A percentile compares a stretch with the other conserved stretches of the same genome.
phyloP scores from a whole-genome alignment of 73 alveolate genomes.

The Symbiodinium pilosum region DNA sequence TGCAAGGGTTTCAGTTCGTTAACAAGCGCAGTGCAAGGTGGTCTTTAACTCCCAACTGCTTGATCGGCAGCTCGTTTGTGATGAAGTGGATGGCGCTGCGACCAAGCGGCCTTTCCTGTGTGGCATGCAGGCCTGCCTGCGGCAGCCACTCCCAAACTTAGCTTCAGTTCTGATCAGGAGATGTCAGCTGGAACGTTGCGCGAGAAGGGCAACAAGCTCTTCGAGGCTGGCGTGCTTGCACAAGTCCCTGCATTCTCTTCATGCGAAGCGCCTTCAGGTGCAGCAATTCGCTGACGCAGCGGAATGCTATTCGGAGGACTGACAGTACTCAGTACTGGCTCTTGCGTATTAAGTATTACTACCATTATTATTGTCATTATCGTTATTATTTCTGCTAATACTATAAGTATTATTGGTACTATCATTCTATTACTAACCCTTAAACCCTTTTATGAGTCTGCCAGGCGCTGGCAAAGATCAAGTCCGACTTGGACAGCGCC shows the following conservation, averaged over 20 bases:
- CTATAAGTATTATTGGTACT: too few relatives aligned
- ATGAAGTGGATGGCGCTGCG: not conserved
- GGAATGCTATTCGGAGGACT: conserved; percentile 33
- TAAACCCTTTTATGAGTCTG: too few relatives aligned
- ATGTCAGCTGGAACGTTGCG: not conserved
- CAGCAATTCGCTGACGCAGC: conserved; percentile 61
- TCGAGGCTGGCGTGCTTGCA: not conserved
- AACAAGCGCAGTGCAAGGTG: too few relatives aligned
- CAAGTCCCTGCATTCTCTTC: not conserved
- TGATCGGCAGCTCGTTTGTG: too few relatives aligned
- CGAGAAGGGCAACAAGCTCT: conserved; percentile 61
- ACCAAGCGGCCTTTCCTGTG: not conserved
- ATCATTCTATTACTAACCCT: too few relatives aligned
- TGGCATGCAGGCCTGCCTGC: not conserved
- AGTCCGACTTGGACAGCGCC: not conserved
- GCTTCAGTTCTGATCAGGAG: too few relatives aligned
- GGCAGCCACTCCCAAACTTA: not conserved
- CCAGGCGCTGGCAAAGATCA: not conserved
- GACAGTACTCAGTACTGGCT: too few relatives aligned
- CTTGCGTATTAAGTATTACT: too few relatives aligned
- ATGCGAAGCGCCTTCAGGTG: not conserved
- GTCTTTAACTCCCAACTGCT: too few relatives aligned
- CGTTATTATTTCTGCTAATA: too few relatives aligned
- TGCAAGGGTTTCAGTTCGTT: too few relatives aligned
- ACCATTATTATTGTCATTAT: too few relatives aligned